Evolutionary conservation across 2,329 filamentous ascomycete genomes (phyloP).

Genomic region (Fusarium anthophilum): DNA sequence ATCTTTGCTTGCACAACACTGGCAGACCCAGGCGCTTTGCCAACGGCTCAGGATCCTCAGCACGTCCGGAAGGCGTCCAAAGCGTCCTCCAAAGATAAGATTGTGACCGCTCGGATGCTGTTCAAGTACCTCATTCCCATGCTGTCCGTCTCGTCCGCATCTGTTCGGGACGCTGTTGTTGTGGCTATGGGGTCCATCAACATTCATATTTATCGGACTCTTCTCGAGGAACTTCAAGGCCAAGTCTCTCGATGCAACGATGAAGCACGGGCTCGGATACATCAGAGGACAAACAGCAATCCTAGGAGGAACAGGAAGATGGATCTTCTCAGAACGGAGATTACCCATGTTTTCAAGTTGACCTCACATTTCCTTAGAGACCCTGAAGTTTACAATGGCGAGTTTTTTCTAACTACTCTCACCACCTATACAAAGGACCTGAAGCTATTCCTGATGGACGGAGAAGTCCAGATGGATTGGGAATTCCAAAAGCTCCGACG

Average conservation of each 20-base stretch:
- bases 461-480: constrained; percentile 93
- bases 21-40: constrained; percentile 77
- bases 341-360: constrained; percentile 94
- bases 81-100: constrained; percentile 73
- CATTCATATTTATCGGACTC: constrained; percentile 87
- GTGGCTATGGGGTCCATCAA: constrained; percentile 94
- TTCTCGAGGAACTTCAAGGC: constrained; percentile 89
- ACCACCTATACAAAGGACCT: constrained; percentile 91
- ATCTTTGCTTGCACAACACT: constrained; percentile 97
- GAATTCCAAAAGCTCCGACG: constrained; percentile 91
- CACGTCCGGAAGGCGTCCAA: constrained; percentile 86
- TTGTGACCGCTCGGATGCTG: constrained; percentile 86
- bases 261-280: constrained; percentile 85
- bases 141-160: constrained; percentile 79
- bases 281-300: constrained; percentile 85
- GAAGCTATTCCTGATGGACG: constrained; percentile 93
- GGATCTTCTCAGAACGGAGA: constrained; percentile 89
- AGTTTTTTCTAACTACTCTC: constrained; percentile 90
- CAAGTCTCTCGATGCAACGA: constrained; percentile 88
- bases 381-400: constrained; percentile 81
- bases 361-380: constrained; percentile 89
- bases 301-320: constrained; percentile 84
- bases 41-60: constrained; percentile 65
- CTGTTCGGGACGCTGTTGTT: constrained; percentile 90
- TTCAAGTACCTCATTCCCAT: constrained; percentile 94